Conservation (phyloP, 345 rosid species). For the Eucalyptus virginea region DNA sequence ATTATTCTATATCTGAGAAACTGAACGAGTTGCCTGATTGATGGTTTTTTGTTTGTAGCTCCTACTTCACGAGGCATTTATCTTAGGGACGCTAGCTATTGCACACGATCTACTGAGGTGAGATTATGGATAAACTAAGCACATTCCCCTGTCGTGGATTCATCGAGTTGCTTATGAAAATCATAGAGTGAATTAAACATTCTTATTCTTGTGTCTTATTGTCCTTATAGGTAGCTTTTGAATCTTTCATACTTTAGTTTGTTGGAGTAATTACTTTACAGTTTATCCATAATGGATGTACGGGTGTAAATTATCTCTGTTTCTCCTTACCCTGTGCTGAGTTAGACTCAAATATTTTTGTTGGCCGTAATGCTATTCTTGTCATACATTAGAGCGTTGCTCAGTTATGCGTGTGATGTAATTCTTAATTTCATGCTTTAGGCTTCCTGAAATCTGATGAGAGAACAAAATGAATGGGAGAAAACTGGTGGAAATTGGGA, state of each 20-base stretch:
- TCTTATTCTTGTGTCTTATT: neutral
- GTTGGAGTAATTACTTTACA: neutral
- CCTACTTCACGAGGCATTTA: conserved; percentile 82
- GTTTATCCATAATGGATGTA: neutral
- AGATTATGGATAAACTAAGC: neutral
- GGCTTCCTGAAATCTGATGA: neutral
- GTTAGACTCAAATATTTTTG: neutral
- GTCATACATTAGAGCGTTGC: neutral
- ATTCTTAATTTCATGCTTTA: neutral
- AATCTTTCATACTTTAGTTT: neutral
- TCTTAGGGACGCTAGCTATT: conserved; percentile 66
- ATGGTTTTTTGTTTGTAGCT: conserved; percentile 29
- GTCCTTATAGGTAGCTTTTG: neutral
- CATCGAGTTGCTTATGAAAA: neutral
- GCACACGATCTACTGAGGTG: conserved; percentile 77
- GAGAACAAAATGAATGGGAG: neutral
- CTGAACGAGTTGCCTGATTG: neutral
- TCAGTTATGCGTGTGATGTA: neutral
- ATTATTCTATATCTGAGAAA: neutral
- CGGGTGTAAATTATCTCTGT: neutral
- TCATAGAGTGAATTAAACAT: neutral
- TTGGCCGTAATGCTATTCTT: neutral
- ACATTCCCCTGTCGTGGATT: neutral
- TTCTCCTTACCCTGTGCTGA: neutral
- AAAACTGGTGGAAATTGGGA: neutral